A percentile compares a stretch with the other conserved stretches of the same genome.
Conservation (phyloP, 1,284 basidiomycete species). For the Irpex lacteus region DNA sequence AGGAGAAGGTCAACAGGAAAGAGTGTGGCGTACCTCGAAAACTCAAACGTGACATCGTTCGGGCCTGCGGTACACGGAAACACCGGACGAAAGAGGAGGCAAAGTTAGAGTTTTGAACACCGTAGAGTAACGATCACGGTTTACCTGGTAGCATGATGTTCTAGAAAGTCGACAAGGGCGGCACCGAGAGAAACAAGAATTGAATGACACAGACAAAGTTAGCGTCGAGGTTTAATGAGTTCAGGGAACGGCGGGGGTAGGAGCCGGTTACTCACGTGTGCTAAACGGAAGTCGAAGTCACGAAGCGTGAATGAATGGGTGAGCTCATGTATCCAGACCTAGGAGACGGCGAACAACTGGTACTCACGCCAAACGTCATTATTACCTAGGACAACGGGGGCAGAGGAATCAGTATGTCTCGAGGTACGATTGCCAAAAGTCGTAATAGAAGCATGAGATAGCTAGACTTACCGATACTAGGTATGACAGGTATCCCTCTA, state of each 20-base stretch:
- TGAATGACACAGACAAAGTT: background rate
- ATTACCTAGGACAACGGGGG: slow-evolving; percentile 50
- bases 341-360: slow-evolving; percentile 7
- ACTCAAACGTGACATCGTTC: slow-evolving; percentile 76
- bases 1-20: background rate
- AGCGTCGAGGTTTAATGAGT: slow-evolving; percentile 56
- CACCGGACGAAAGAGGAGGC: background rate
- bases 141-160: slow-evolving; percentile 67
- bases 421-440: slow-evolving; percentile 9
- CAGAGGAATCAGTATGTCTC: slow-evolving; percentile 2
- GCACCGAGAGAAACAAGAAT: background rate
- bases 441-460: slow-evolving; percentile 18
- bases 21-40: slow-evolving; percentile 54
- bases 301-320: slow-evolving; percentile 15
- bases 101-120: background rate
- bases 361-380: slow-evolving; percentile 86
- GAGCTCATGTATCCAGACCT: background rate
- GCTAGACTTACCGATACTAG: slow-evolving; percentile 64
- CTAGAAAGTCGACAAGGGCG: slow-evolving; percentile 29
- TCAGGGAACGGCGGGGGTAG: background rate
- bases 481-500: slow-evolving; percentile 79
- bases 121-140: slow-evolving; percentile 12
- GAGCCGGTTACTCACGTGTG: background rate
- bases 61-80: slow-evolving; percentile 50
- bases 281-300: background rate